Conservation (phyloP, 2,329 filamentous ascomycete genomes). For the Coniella lustricola region DNA sequence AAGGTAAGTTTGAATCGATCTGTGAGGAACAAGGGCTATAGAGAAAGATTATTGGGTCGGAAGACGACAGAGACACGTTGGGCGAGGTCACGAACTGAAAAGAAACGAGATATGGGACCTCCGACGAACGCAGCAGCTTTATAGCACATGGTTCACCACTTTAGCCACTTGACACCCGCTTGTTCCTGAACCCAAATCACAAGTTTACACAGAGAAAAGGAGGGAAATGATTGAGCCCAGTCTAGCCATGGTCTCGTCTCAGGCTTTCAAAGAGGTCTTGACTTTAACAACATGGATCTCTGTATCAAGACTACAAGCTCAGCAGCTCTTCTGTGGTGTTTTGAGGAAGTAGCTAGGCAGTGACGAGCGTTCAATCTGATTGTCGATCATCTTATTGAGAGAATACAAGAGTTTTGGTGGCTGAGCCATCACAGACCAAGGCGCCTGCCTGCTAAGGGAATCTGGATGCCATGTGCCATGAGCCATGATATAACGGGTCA, state of each 20-base stretch:
- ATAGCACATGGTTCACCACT: slow-evolving; percentile 5
- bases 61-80: slow-evolving; percentile 15
- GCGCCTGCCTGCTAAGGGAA: not conserved
- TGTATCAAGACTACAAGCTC: not conserved
- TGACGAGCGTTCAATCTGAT: slow-evolving; percentile 11
- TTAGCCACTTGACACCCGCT: not conserved
- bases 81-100: slow-evolving; percentile 4
- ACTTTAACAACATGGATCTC: not conserved
- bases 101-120: not conserved
- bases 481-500: not conserved
- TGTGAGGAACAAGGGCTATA: not conserved
- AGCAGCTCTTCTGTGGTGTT: slow-evolving; percentile 6
- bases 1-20: not conserved
- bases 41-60: slow-evolving; percentile 2
- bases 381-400: slow-evolving; percentile 7
- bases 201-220: not conserved
- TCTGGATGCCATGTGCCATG: slow-evolving; percentile 3
- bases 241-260: too few relatives aligned
- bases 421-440: slow-evolving; percentile 9
- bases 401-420: slow-evolving; percentile 13
- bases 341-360: not conserved
- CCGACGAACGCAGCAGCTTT: slow-evolving; percentile 11
- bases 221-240: too few relatives aligned
- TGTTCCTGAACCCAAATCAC: slow-evolving; percentile 10
- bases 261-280: too few relatives aligned